phyloP scores from a whole-genome alignment of 371 early-diverging fungal species.

The Mucor piriformis region DNA sequence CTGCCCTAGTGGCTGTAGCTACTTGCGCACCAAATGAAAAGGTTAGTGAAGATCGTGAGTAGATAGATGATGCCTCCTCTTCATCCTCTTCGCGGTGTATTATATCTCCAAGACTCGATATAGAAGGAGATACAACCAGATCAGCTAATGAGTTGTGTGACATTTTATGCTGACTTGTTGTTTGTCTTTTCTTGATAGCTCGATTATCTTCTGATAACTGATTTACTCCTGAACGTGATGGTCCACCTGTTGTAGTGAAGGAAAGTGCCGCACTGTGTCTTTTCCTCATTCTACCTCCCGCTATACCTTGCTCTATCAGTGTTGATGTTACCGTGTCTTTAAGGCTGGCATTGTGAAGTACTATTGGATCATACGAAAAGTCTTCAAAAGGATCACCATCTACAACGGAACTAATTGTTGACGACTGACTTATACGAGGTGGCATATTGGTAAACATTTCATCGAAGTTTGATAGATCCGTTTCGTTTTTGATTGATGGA shows the following conservation, averaged over 20 bases:
- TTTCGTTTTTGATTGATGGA: slow-evolving; percentile 49
- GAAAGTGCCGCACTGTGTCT: slow-evolving; percentile 35
- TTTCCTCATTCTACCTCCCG: slow-evolving; percentile 24
- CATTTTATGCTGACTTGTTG: slow-evolving; percentile 7
- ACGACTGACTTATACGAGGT: slow-evolving; percentile 45
- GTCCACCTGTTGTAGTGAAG: not conserved
- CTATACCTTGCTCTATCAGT: not conserved
- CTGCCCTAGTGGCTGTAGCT: not conserved
- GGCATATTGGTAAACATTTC: slow-evolving; percentile 61
- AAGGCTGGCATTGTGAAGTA: not conserved
- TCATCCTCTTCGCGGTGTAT: slow-evolving; percentile 27
- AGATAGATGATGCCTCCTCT: slow-evolving; percentile 24
- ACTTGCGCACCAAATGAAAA: slow-evolving; percentile 9
- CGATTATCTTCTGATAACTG: slow-evolving; percentile 7
- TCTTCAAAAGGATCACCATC: slow-evolving; percentile 33
- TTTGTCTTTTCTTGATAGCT: slow-evolving; percentile 13
- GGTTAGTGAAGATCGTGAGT: slow-evolving; percentile 9
- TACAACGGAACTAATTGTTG: not conserved
- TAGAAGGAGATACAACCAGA: not conserved
- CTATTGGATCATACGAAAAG: slow-evolving; percentile 31
- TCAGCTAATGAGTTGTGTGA: not conserved
- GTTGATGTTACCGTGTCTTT: not conserved
- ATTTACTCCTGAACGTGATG: not conserved
- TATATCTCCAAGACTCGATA: not conserved
- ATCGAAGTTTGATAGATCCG: slow-evolving; percentile 69